Evolutionary conservation across 2,329 filamentous ascomycete genomes (phyloP).

Genomic region (Escovopsis sp.): DNA sequence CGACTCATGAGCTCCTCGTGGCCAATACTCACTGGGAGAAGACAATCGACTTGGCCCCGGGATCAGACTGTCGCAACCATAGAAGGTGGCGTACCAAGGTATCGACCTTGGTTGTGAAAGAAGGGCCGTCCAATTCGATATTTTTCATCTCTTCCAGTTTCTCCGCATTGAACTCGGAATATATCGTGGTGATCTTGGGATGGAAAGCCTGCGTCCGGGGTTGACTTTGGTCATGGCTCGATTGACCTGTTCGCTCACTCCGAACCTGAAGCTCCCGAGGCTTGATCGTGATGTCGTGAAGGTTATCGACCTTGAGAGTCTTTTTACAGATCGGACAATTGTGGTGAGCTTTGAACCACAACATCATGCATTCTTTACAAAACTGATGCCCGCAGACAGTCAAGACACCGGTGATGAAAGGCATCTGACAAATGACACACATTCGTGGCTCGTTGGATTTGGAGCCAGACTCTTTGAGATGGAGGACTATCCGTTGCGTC

Average conservation of each 20-base stretch:
- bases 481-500: conserved; percentile 27
- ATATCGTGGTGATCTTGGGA: conserved; percentile 41
- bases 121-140: conserved; percentile 56
- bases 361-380: conserved; percentile 71
- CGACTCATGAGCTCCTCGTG: conserved; percentile 1
- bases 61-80: conserved; percentile 73
- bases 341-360: conserved; percentile 61
- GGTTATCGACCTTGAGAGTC: conserved; percentile 46
- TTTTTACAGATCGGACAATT: conserved; percentile 81
- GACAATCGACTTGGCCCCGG: conserved; percentile 80
- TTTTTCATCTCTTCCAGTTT: conserved; percentile 69
- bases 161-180: conserved; percentile 57
- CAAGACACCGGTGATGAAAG: conserved; percentile 64
- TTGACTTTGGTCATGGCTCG: conserved; percentile 2
- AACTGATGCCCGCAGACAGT: conserved; percentile 88
- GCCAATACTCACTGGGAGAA: conserved; percentile 56
- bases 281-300: conserved; percentile 77
- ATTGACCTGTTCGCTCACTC: conserved; percentile 10
- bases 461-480: conserved; percentile 43
- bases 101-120: conserved; percentile 84
- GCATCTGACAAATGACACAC: conserved; percentile 73
- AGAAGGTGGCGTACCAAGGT: conserved; percentile 66
- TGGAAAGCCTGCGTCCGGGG: conserved; percentile 8
- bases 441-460: conserved; percentile 49
- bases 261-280: conserved; percentile 58